Conservation (phyloP, 2,329 filamentous ascomycete genomes). For the Colletotrichum sp. region DNA sequence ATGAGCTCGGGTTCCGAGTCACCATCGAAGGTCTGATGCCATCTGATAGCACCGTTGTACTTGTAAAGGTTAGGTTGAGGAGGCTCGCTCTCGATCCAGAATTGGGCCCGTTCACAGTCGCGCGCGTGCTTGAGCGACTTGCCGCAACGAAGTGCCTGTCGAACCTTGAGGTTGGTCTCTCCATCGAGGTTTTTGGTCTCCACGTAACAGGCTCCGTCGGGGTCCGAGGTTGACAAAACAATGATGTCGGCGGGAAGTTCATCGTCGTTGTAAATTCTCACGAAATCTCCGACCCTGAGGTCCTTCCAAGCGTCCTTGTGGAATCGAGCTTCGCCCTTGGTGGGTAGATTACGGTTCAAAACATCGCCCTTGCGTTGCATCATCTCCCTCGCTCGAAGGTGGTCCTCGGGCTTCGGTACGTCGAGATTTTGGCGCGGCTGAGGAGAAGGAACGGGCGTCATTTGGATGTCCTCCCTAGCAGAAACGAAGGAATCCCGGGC, state of each 20-base stretch:
- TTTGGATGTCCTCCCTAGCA: constrained; percentile 78
- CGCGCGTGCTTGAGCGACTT: constrained; percentile 83
- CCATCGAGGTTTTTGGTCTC: constrained; percentile 98
- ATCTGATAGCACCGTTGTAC: constrained; percentile 88
- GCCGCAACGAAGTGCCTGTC: constrained; percentile 87
- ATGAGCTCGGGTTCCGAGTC: constrained; percentile 73
- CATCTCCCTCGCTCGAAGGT: constrained; percentile 40
- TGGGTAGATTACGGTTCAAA: constrained; percentile 72
- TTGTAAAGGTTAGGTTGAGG: constrained; percentile 95
- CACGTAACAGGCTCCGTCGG: constrained; percentile 94
- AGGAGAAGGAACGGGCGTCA: constrained; percentile 93
- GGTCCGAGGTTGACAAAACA: constrained; percentile 89
- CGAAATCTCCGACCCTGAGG: constrained; percentile 92
- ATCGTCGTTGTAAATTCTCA: constrained; percentile 95
- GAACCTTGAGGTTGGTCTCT: constrained; percentile 96
- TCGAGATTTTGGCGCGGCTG: constrained; percentile 51
- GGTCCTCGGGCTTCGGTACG: constrained; percentile 41
- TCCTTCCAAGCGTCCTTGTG: constrained; percentile 96
- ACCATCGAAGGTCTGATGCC: constrained; percentile 76
- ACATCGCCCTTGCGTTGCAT: constrained; percentile 61
- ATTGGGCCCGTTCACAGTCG: constrained; percentile 90
- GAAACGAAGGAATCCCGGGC: constrained; percentile 56
- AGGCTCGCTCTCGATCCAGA: constrained; percentile 86
- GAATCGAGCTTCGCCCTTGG: constrained; percentile 78
- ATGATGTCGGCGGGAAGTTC: constrained; percentile 94